These are phyloP conservation scores for Russula compacta DNA, from an alignment of 768 basidiomycete genomes.

Conservation along the genomic window DNA sequence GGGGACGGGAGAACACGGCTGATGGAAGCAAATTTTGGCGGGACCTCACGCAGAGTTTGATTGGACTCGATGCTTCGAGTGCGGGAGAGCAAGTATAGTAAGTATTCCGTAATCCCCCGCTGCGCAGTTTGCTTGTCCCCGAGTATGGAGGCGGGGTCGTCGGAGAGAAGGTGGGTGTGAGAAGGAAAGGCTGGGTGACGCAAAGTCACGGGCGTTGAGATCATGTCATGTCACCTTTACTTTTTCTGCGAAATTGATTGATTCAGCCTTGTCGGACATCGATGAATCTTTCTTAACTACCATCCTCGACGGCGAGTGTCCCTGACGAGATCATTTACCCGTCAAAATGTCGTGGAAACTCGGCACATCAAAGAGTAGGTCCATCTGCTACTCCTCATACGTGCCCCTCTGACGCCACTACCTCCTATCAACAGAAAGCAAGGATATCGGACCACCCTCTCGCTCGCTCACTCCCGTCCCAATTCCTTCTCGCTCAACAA, in stretches of 20 bases:
- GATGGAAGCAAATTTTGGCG: neutral
- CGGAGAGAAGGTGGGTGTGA: neutral
- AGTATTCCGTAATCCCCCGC: neutral
- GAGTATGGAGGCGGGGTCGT: neutral
- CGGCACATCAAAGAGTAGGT: constrained; percentile 31
- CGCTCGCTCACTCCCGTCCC: constrained; percentile 76
- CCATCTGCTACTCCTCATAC: constrained; percentile 2
- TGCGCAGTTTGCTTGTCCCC: neutral
- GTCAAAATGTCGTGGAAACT: constrained; percentile 51
- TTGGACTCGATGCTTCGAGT: too few species aligned
- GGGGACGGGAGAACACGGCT: neutral
- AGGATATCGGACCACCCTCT: constrained; percentile 64
- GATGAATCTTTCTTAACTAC: constrained; percentile 7
- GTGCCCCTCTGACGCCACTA: neutral
- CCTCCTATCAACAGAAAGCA: constrained; percentile 40
- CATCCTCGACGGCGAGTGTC: neutral
- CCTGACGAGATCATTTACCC: constrained; percentile 2
- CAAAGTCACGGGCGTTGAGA: neutral
- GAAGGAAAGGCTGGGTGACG: neutral
- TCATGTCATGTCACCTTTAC: neutral
- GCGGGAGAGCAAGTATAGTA: neutral
- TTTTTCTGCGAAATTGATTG: neutral
- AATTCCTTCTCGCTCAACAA: constrained; percentile 55
- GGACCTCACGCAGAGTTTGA: too few species aligned
- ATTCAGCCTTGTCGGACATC: neutral